Base-by-base conservation (phyloP, 805 yeast species). In the Candida coquimbonensis region DNA sequence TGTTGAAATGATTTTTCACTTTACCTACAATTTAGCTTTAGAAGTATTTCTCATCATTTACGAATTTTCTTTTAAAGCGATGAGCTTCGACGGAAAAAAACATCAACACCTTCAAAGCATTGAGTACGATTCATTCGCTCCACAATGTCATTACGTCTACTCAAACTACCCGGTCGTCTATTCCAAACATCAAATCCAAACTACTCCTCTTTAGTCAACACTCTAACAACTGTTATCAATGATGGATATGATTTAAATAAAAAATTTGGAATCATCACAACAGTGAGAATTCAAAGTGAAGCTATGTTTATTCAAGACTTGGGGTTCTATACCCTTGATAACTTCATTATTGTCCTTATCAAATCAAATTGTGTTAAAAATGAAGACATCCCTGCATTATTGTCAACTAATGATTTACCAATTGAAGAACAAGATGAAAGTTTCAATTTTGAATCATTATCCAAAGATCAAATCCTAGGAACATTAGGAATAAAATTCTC, bases 221-320 rank as follows among this genome's bases (percentile, higher is more conserved):
- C 51, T 32, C 35, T 55, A 5, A 56, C 59, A 0, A 24, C 39
- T 1, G 42, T 50, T 8, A 48, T 56, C 42, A 56, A 55, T 40
- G 32, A 34, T 3, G 58, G 57, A 0, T 56, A 56, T 34, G 47
- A 49, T 12, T 5, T 11, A n/a, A 55, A 54, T 45, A 32, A 39
- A 40, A 44, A 44, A 34, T 55, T 41, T 39, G 48, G 49, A 6
- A 43, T 56, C 4, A 54, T 56, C 13, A 47, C 42, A 13, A 46
- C 59, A 3, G 31, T 53, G 0, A 44, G 61, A n/a, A 53, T 56
- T 32, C 55, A 56, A 36, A 36, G 41, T 34, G 40, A 37, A 1
- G 36, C 36, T 0, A 46, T 51, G 6, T 53, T 56, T 39, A n/a
- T 52, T 3, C 29, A 39, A 1, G 61, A 56, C 31, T 29, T 56